phyloP scores from a whole-genome alignment of 306 rosid genomes.

The Trifolium repens region DNA sequence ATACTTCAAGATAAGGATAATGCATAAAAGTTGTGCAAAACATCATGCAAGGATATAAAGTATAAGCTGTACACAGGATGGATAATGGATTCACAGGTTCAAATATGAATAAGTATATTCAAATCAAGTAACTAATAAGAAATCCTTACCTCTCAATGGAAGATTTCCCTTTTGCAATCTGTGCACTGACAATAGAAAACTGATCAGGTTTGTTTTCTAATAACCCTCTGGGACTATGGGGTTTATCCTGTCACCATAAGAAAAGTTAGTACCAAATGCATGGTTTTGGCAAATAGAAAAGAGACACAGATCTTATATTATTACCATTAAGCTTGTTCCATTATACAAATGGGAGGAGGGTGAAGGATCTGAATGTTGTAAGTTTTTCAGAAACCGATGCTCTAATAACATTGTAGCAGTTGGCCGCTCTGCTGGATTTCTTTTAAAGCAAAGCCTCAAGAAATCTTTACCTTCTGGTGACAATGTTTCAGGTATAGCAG shows the following conservation, averaged over 20 bases:
- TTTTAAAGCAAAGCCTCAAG: slow-evolving; percentile 77
- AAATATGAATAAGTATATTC: slow-evolving; percentile 19
- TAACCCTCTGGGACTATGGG: slow-evolving; percentile 56
- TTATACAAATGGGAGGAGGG: slow-evolving; percentile 45
- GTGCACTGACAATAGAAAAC: slow-evolving; percentile 44
- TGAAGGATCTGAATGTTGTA: slow-evolving; percentile 55
- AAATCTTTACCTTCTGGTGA: slow-evolving; percentile 86
- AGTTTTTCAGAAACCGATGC: slow-evolving; percentile 74
- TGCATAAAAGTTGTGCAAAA: slow-evolving; percentile 45
- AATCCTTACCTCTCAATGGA: slow-evolving; percentile 54
- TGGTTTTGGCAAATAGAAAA: slow-evolving; percentile 10
- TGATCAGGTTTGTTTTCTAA: slow-evolving; percentile 56
- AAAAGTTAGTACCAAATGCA: slow-evolving; percentile 33
- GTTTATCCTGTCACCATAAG: slow-evolving; percentile 58
- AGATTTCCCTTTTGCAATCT: slow-evolving; percentile 49
- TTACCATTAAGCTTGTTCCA: slow-evolving; percentile 56
- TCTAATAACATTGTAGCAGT: slow-evolving; percentile 75
- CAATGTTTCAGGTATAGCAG: slow-evolving; percentile 83
- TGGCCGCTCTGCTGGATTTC: slow-evolving; percentile 94
- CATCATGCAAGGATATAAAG: slow-evolving; percentile 38
- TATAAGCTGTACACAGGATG: neutral
- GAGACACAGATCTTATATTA: slow-evolving; percentile 34
- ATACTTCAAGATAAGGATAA: slow-evolving; percentile 32
- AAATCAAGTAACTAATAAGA: neutral
- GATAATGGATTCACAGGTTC: slow-evolving; percentile 22